phyloP scores from a whole-genome alignment of 768 basidiomycete species.

The Suillus discolor region DNA sequence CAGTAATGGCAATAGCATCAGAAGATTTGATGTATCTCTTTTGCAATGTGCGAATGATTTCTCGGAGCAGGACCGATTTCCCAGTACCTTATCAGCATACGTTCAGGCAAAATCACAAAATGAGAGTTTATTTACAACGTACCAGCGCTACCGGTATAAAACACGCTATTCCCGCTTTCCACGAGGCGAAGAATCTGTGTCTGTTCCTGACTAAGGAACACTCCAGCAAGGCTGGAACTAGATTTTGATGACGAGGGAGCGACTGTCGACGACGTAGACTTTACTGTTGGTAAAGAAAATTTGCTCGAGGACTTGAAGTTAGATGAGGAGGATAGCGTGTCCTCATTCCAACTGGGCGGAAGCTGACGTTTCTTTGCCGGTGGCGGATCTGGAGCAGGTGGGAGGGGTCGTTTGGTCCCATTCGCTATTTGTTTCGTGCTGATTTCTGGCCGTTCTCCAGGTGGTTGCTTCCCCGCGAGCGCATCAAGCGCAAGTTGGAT shows the following conservation, averaged over 20 bases:
- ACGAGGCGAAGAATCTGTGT: conserved; percentile 81
- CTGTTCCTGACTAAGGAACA: conserved; percentile 86
- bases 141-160: conserved; percentile 99
- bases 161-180: conserved; percentile 71
- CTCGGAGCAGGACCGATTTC: conserved; percentile 91
- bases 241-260: conserved; percentile 13
- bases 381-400: conserved; percentile 22
- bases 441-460: conserved; percentile 16
- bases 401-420: conserved; percentile 37
- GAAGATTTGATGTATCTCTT: conserved; percentile 51
- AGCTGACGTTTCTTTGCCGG: conserved; percentile 59
- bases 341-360: conserved; percentile 50
- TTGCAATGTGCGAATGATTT: conserved; percentile 80
- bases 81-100: conserved; percentile 74
- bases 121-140: conserved; percentile 26
- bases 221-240: conserved; percentile 33
- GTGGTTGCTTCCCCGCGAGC: conserved; percentile 37
- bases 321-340: conserved; percentile 39
- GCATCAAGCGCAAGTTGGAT: conserved; percentile 59
- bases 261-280: conserved; percentile 12
- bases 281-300: conserved; percentile 12
- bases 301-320: conserved; percentile 30
- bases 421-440: conserved; percentile 23
- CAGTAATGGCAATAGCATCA: conserved; percentile 90
- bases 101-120: conserved; percentile 19